Evolutionary conservation across 164 flowering plant genomes (phyloP).

Genomic region (Nymphaea colorata): DNA sequence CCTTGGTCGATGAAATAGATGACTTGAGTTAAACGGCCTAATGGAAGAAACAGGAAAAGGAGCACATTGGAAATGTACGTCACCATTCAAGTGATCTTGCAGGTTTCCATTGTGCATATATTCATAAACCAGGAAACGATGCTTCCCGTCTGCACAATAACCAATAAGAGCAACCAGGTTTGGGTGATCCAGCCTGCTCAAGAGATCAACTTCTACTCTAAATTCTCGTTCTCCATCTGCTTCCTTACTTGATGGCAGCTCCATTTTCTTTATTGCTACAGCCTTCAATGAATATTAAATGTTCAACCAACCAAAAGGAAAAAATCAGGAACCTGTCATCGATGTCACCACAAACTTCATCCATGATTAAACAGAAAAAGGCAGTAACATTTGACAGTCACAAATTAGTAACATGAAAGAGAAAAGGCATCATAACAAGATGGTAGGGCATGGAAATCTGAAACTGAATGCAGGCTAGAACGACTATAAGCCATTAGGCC

Average conservation of each 20-base stretch:
- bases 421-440: too few relatives aligned
- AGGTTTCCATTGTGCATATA: conserved; percentile 86
- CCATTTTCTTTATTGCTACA: conserved; percentile 98
- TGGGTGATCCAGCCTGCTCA: conserved; percentile 93
- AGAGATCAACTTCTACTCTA: conserved; percentile 92
- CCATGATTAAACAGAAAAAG: too few relatives aligned
- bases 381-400: too few relatives aligned
- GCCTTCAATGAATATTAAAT: conserved; percentile 25
- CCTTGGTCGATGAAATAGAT: conserved; percentile 20
- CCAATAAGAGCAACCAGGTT: conserved; percentile 86
- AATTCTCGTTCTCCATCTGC: conserved; percentile 97
- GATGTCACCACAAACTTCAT: too few relatives aligned
- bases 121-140: conserved; percentile 88
- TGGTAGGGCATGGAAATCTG: too few relatives aligned
- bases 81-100: conserved; percentile 85
- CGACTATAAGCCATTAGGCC: too few relatives aligned
- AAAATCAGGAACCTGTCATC: too few relatives aligned
- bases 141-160: conserved; percentile 96
- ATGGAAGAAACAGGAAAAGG: background rate
- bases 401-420: too few relatives aligned
- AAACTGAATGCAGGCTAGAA: too few relatives aligned
- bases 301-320: background rate
- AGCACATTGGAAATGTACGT: background rate
- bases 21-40: background rate
- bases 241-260: conserved; percentile 63